Evolutionary conservation across 441 rosid species (phyloP), one percentile per base, ranked within the genome.

Genomic region (Populus hybrid): DNA sequence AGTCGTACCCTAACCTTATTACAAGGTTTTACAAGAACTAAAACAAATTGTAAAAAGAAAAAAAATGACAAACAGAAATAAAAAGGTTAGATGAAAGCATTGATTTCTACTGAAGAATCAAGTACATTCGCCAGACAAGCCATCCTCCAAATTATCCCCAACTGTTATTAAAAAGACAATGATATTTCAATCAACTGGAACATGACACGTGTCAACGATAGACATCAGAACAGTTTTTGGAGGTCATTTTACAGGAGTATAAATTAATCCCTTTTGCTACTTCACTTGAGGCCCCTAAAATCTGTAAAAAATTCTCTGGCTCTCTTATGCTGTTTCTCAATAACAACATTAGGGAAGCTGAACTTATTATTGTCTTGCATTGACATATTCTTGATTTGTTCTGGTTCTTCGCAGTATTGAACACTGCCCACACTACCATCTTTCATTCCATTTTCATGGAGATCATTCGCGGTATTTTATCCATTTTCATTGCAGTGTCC

Each of bases 191-290:
- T 82, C 85, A 81, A 80, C 83, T 73, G 46, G 34, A 71, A 67
- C 69, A 65, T 7, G 74, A 88, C 87, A 81, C 87, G 83, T 85
- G 90, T 81, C 81, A 0, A 28, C 38, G 20, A 9, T 32, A 16
- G 28, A 46, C 75, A 46, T 64, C 23, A 63, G 18, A 74, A 42
- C 63, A 35, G 10, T 38, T 71, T 20, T 77, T 70, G 11, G 12
- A n/a, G 53, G 50, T 77, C 20, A 70, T 71, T 26, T 14, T 64
- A 24, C 75, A 26, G 72, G 18, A 73, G 78, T 84, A 85, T 86
- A 85, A 79, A 86, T 80, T 16, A 72, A 16, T 24, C 2, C 26
- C 81, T 80, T 68, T 34, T 59, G 59, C 72, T 57, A 11, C 72
- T 69, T 36, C 77, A 42, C 70, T 21, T 11, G 53, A 32, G 81